Evolutionary conservation across 2,329 filamentous ascomycete species (phyloP).

Genomic region (Colletotrichum tabaci): DNA sequence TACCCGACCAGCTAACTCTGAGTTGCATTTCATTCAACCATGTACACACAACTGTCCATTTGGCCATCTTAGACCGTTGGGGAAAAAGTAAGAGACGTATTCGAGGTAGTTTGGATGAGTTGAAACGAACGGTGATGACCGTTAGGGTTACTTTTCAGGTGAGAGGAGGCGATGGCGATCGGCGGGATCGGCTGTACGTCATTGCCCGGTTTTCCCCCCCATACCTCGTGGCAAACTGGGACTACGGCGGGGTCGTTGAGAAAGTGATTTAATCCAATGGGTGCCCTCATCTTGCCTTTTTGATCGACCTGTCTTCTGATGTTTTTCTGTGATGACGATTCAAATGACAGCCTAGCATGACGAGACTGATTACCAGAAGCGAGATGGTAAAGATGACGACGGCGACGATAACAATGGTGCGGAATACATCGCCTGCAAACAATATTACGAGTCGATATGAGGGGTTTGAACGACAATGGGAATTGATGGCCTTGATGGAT

Average conservation of each 20-base stretch:
- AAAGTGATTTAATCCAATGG: neutral
- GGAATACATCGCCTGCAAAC: neutral
- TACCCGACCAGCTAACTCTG: neutral
- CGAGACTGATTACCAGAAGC: too few relatives aligned
- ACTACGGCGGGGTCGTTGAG: too few relatives aligned
- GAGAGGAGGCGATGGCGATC: constrained; percentile 38
- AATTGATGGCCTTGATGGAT: neutral
- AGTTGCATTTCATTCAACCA: neutral
- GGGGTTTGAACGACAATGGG: neutral
- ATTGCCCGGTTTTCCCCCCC: constrained; percentile 14
- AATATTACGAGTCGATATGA: neutral
- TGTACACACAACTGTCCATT: neutral
- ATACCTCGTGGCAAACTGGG: neutral
- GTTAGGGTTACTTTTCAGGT: constrained; percentile 28
- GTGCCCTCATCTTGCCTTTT: neutral
- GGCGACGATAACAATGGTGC: neutral
- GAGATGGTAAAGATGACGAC: too few relatives aligned
- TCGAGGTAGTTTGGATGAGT: too few relatives aligned
- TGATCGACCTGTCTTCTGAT: too few relatives aligned
- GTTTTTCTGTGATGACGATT: too few relatives aligned
- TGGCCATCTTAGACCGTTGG: neutral
- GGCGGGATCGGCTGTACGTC: constrained; percentile 39
- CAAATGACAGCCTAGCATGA: too few relatives aligned
- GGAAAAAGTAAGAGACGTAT: neutral
- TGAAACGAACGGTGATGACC: neutral